phyloP scores from a whole-genome alignment of 1,284 basidiomycete genomes.

The Ganoderma meredithae region DNA sequence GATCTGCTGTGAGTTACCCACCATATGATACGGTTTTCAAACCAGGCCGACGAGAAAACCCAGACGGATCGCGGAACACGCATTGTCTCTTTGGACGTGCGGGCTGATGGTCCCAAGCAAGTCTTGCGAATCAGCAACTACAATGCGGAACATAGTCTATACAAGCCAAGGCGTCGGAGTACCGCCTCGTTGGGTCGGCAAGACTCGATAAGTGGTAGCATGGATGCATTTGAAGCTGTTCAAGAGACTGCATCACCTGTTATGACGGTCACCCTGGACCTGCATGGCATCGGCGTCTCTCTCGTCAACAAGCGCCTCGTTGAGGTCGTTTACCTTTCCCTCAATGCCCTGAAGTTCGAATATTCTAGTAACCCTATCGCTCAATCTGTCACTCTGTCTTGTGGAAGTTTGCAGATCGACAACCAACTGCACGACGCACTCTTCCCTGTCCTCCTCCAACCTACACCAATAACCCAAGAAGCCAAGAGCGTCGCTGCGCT shows the following conservation, averaged over 20 bases:
- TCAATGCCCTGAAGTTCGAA: conserved; percentile 85
- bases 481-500: conserved; percentile 83
- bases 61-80: conserved; percentile 62
- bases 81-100: conserved; percentile 90
- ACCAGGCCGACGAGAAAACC: conserved; percentile 20
- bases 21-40: conserved; percentile 2
- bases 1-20: conserved; percentile 65
- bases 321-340: conserved; percentile 91
- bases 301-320: conserved; percentile 88
- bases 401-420: conserved; percentile 93
- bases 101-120: conserved; percentile 90
- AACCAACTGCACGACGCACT: conserved; percentile 98
- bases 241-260: conserved; percentile 78
- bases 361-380: conserved; percentile 87
- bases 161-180: conserved; percentile 78
- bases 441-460: conserved; percentile 96
- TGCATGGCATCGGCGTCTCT: conserved; percentile 94
- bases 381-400: conserved; percentile 85
- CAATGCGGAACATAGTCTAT: conserved; percentile 86
- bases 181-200: conserved; percentile 64
- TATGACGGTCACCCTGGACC: conserved; percentile 77
- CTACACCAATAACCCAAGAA: conserved; percentile 90
- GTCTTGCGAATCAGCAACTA: conserved; percentile 91
- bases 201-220: conserved; percentile 73
- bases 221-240: conserved; percentile 90